These are phyloP conservation scores for Adansonia rubrostipa DNA, from an alignment of 441 rosid genomes.

Conservation along the genomic window DNA sequence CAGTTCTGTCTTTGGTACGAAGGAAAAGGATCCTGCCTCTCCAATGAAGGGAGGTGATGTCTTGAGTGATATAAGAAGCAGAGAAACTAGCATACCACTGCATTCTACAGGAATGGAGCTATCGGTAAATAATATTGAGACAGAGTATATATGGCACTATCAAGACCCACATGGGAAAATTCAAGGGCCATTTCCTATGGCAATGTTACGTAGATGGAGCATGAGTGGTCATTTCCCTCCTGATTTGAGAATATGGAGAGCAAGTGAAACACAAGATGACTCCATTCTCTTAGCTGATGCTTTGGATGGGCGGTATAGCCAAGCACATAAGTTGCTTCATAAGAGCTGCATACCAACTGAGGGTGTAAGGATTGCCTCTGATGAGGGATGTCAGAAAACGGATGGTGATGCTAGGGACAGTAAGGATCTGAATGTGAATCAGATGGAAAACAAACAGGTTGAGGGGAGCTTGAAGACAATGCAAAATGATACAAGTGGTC, in stretches of 20 bases:
- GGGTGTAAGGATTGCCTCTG: slow-evolving; percentile 38
- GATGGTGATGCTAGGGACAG: slow-evolving; percentile 33
- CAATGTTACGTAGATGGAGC: slow-evolving; percentile 80
- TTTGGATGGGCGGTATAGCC: slow-evolving; percentile 48
- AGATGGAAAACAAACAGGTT: slow-evolving; percentile 41
- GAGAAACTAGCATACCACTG: slow-evolving; percentile 38
- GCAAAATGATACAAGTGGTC: slow-evolving; percentile 47
- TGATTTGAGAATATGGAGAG: slow-evolving; percentile 79
- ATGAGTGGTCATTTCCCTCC: slow-evolving; percentile 68
- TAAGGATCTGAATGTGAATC: slow-evolving; percentile 36
- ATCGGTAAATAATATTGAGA: slow-evolving; percentile 48
- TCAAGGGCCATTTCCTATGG: slow-evolving; percentile 92
- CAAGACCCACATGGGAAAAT: slow-evolving; percentile 80
- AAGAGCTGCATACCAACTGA: slow-evolving; percentile 35
- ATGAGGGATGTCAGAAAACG: slow-evolving; percentile 36
- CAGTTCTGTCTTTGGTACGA: slow-evolving; percentile 40
- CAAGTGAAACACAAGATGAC: slow-evolving; percentile 61
- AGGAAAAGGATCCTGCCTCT: slow-evolving; percentile 37
- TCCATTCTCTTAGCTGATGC: slow-evolving; percentile 84
- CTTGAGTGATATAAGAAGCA: slow-evolving; percentile 42
- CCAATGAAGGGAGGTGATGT: slow-evolving; percentile 41
- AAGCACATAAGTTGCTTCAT: slow-evolving; percentile 36
- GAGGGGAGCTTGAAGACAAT: slow-evolving; percentile 50
- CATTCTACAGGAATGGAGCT: slow-evolving; percentile 48
- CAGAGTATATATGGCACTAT: slow-evolving; percentile 77